Percentiles rank a stretch among this genome's conserved stretches.
phyloP scores from a whole-genome alignment of 768 basidiomycete species.

The Fomitopsis pulvina region DNA sequence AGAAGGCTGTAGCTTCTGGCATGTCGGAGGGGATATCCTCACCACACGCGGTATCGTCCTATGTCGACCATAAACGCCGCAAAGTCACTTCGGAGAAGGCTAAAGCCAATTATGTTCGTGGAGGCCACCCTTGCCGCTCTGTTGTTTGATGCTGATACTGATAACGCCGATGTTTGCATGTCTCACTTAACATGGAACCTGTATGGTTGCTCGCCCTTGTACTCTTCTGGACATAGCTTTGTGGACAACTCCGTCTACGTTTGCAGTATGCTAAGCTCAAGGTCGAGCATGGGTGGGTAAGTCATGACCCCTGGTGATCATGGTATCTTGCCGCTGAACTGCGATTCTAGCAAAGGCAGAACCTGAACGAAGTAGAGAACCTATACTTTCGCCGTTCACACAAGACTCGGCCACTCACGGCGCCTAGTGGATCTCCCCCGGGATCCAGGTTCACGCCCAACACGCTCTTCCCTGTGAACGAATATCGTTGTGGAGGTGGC shows the following conservation, averaged over 20 bases:
- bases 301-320: conserved; percentile 13
- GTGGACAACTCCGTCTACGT: conserved; percentile 65
- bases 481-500: not conserved
- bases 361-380: conserved; percentile 76
- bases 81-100: conserved; percentile 3
- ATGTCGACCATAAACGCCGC: not conserved
- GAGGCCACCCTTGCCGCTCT: not conserved
- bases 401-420: conserved; percentile 12
- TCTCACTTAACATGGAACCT: not conserved
- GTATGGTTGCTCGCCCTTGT: not conserved
- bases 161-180: not conserved
- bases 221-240: conserved; percentile 37
- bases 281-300: conserved; percentile 77
- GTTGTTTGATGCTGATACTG: not conserved
- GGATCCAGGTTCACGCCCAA: not conserved
- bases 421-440: conserved; percentile 10
- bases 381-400: conserved; percentile 74
- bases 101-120: conserved; percentile 7
- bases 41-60: not conserved
- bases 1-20: too few relatives aligned
- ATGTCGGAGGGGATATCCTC: not conserved
- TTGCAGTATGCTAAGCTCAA: conserved; percentile 74
- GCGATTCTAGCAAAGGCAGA: conserved; percentile 72
- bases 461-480: not conserved
- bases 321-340: too few relatives aligned